Evolutionary conservation across 1,139 yeast species (phyloP).

Genomic region (Blastobotrys apis): DNA sequence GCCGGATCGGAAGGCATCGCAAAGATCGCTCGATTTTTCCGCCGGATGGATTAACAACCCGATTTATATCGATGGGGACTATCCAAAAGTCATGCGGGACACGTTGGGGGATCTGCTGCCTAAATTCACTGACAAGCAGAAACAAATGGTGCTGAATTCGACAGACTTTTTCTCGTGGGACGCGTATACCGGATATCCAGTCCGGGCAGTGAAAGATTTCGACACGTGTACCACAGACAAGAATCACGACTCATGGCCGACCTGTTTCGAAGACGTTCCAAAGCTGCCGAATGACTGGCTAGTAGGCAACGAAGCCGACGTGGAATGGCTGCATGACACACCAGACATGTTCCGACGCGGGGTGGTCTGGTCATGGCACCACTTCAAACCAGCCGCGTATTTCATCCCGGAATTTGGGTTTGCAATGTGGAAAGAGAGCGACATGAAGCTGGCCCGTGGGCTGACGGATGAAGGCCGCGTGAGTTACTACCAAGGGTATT

Average conservation of each 20-base stretch:
- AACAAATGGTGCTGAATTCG: constrained; percentile 27
- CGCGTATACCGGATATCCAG: constrained; percentile 36
- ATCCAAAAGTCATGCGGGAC: constrained; percentile 32
- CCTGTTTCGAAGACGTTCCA: constrained; percentile 22
- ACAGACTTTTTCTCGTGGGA: constrained; percentile 40
- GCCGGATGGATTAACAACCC: constrained; percentile 37
- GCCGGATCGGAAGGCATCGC: constrained; percentile 30
- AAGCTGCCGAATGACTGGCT: constrained; percentile 33
- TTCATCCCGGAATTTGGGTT: constrained; percentile 38
- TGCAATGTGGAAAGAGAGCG: constrained; percentile 36
- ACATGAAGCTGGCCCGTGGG: constrained; percentile 32
- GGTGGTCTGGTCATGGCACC: constrained; percentile 27
- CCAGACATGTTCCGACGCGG: constrained; percentile 26
- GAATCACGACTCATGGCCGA: constrained; percentile 21
- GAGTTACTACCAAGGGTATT: constrained; percentile 34
- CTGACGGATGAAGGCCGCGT: constrained; percentile 35
- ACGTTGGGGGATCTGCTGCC: constrained; percentile 26
- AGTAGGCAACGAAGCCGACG: constrained; percentile 33
- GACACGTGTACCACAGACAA: constrained; percentile 27
- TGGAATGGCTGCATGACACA: constrained; percentile 26
- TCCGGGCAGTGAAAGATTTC: constrained; percentile 30
- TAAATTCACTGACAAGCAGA: constrained; percentile 33
- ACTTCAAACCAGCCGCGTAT: constrained; percentile 22
- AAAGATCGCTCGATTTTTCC: constrained; percentile 31
- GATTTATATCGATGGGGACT: constrained; percentile 36